phyloP scores from a whole-genome alignment of 495 filamentous ascomycete genomes.

The Penicillium cinerascens region DNA sequence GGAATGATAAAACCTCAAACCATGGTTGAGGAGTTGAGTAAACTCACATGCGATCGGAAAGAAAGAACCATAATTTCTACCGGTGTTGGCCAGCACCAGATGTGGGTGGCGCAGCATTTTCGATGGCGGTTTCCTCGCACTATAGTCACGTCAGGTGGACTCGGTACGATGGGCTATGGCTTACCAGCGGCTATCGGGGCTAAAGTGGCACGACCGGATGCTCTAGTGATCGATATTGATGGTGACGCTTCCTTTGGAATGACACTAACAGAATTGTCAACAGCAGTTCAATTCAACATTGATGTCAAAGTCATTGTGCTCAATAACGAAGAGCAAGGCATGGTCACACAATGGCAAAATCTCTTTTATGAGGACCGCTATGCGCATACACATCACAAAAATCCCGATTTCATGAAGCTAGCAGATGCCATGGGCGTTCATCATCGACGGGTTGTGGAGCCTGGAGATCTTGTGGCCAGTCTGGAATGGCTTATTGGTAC shows the following conservation, averaged over 20 bases:
- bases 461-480: no score
- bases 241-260: neutral
- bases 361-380: neutral
- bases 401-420: neutral
- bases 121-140: neutral
- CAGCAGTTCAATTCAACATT: neutral
- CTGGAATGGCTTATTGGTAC: no score
- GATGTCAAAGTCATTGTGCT: neutral
- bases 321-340: neutral
- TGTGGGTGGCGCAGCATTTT: neutral
- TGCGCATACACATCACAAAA: neutral
- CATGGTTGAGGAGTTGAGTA: neutral
- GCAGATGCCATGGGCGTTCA: neutral
- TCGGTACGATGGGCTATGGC: neutral
- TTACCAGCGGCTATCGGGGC: neutral
- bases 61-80: neutral
- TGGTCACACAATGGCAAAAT: neutral
- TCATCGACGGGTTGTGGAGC: neutral
- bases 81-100: neutral
- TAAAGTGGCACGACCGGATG: neutral
- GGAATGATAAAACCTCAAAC: no score
- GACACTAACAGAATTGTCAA: neutral
- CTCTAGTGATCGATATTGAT: neutral
- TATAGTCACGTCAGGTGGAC: neutral
- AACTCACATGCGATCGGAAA: neutral